Evolutionary conservation across 805 yeast species (phyloP).

Genomic region (Yarrowia keelungensis): DNA sequence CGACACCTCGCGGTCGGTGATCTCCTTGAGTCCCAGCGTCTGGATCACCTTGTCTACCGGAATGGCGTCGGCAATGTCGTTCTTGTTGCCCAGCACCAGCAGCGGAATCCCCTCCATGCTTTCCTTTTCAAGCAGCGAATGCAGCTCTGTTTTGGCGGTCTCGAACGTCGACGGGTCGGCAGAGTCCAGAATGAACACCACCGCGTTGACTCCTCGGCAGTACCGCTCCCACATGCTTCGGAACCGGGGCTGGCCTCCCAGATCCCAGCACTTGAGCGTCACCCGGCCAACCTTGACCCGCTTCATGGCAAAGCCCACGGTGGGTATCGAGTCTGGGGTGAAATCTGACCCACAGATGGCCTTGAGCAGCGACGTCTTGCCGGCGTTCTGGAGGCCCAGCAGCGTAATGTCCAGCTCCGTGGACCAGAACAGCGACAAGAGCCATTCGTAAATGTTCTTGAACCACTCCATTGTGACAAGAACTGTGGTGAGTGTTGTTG

Average conservation of each 20-base stretch:
- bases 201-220: conserved; percentile 51
- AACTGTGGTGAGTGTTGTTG: background rate
- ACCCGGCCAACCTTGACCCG: conserved; percentile 49
- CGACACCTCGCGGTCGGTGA: conserved; percentile 49
- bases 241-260: conserved; percentile 53
- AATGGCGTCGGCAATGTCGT: conserved; percentile 48
- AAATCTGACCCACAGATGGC: conserved; percentile 50
- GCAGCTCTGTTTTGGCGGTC: conserved; percentile 49
- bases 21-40: conserved; percentile 47
- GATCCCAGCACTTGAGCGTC: conserved; percentile 53
- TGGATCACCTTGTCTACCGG: conserved; percentile 49
- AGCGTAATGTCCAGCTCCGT: conserved; percentile 50
- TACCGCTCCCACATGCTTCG: conserved; percentile 53
- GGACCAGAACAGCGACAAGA: conserved; percentile 49
- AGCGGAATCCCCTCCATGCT: conserved; percentile 50
- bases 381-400: conserved; percentile 52
- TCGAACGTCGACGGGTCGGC: conserved; percentile 49
- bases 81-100: conserved; percentile 51
- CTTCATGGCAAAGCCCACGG: conserved; percentile 53
- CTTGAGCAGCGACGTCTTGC: conserved; percentile 50
- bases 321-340: conserved; percentile 51
- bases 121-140: conserved; percentile 47
- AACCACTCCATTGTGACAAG: conserved; percentile 15
- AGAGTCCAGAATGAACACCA: conserved; percentile 51
- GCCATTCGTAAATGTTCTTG: conserved; percentile 45